phyloP scores from a whole-genome alignment of 1,139 yeast species.

The Kluyveromyces sp. region DNA sequence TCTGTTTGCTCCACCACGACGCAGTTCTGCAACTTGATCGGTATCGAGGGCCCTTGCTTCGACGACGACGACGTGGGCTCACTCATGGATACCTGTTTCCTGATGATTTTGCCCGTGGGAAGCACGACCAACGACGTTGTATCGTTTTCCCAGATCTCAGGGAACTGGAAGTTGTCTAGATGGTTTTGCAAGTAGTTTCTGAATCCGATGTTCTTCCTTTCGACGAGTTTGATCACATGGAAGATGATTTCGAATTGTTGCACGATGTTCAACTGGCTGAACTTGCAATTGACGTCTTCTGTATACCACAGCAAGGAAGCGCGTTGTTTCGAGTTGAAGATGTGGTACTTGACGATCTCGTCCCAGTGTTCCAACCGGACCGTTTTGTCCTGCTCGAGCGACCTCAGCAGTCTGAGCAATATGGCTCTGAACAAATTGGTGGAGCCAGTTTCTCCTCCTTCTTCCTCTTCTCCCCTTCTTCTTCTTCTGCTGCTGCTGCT shows the following conservation, averaged over 20 bases:
- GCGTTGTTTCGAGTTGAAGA: constrained; percentile 1
- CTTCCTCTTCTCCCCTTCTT: constrained; percentile 2
- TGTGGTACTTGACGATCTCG: constrained; percentile 37
- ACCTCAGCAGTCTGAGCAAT: constrained; percentile 34
- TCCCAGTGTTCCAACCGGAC: constrained; percentile 37
- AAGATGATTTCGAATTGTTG: constrained; percentile 44
- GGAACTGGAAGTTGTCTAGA: constrained; percentile 24
- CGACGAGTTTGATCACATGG: constrained; percentile 34
- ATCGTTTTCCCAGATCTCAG: constrained; percentile 17
- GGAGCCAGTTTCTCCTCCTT: constrained; percentile 10
- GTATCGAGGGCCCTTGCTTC: constrained; percentile 10
- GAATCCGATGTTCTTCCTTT: constrained; percentile 26
- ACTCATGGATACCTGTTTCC: constrained; percentile 12
- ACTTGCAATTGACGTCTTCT: constrained; percentile 26
- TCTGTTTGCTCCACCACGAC: constrained; percentile 18
- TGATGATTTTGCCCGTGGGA: constrained; percentile 26
- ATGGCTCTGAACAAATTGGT: constrained; percentile 20
- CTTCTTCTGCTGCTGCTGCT: background rate
- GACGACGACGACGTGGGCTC: too few relatives aligned
- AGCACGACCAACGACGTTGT: constrained; percentile 24
- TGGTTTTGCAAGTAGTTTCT: constrained; percentile 30
- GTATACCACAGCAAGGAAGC: constrained; percentile 32
- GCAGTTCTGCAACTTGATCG: constrained; percentile 27
- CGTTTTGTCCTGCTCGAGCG: constrained; percentile 27
- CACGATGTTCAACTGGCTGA: constrained; percentile 34